Conservation (phyloP, 495 filamentous ascomycete species). For the Xylaria sp. region DNA sequence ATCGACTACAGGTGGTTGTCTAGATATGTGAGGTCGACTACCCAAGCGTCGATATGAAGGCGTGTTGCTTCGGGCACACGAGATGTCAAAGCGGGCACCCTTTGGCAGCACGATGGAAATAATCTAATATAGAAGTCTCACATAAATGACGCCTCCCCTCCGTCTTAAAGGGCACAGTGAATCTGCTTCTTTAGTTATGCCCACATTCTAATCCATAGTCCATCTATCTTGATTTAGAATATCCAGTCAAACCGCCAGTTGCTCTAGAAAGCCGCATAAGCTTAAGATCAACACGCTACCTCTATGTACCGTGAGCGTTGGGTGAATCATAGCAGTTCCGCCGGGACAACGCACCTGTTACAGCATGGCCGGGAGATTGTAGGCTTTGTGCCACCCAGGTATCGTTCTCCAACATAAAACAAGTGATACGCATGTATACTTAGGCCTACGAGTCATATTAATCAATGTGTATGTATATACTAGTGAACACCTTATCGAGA, state of each 20-base stretch:
- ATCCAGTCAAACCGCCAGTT: neutral
- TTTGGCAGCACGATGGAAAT: conserved; percentile 1
- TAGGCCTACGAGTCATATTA: neutral
- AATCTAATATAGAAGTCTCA: neutral
- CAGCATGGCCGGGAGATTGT: neutral
- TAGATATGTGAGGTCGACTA: neutral
- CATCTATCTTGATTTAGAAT: neutral
- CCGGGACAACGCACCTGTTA: neutral
- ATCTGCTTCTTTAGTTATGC: neutral
- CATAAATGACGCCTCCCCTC: neutral
- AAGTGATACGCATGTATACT: neutral
- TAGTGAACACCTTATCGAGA: neutral
- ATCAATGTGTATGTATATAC: neutral
- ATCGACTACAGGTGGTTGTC: neutral
- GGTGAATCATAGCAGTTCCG: neutral
- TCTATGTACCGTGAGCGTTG: neutral
- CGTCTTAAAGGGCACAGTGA: neutral
- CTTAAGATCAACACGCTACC: neutral
- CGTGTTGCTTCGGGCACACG: neutral
- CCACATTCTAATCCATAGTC: neutral
- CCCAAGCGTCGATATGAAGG: neutral
- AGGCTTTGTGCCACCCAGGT: neutral
- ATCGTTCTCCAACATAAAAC: neutral
- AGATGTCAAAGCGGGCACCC: neutral
- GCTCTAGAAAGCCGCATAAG: neutral